A percentile compares a stretch with the other conserved stretches of the same genome.
Conservation (phyloP, 1,284 basidiomycete genomes). For the Peniophora sp. region DNA sequence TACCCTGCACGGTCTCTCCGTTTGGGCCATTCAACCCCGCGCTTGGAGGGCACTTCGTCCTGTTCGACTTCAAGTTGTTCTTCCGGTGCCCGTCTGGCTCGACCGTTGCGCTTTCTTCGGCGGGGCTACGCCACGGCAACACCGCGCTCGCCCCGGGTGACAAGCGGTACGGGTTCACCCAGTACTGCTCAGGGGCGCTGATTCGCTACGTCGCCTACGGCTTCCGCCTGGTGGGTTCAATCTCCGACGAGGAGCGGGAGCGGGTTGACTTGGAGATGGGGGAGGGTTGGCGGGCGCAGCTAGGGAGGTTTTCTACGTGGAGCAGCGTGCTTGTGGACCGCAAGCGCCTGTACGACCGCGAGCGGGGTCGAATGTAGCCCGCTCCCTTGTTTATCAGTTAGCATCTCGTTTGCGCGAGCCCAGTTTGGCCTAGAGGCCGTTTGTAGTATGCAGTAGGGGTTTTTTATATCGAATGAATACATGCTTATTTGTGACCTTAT, state of each 20-base stretch:
- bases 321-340: too few relatives aligned
- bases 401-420: too few relatives aligned
- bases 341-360: too few relatives aligned
- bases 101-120: constrained; percentile 19
- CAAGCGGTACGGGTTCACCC: constrained; percentile 12
- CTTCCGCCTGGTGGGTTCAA: background rate
- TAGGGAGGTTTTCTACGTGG: background rate
- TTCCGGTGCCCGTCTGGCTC: constrained; percentile 18
- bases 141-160: constrained; percentile 13
- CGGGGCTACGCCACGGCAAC: constrained; percentile 19
- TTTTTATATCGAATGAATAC: too few relatives aligned
- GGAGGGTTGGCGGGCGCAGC: background rate
- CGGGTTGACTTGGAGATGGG: background rate
- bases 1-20: constrained; percentile 17
- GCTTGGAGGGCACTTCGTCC: constrained; percentile 19
- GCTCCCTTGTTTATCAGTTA: too few relatives aligned
- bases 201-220: constrained; percentile 18
- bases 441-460: too few relatives aligned
- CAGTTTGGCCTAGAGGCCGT: too few relatives aligned
- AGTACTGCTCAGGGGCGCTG: constrained; percentile 17
- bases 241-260: background rate
- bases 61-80: constrained; percentile 15
- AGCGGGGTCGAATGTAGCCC: too few relatives aligned
- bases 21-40: constrained; percentile 15
- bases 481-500: too few relatives aligned